A percentile compares a stretch with the other conserved stretches of the same genome.
These are phyloP conservation scores for Globisporangium canariense DNA, from an alignment of 352 stramenopile genomes.

Conservation along the genomic window DNA sequence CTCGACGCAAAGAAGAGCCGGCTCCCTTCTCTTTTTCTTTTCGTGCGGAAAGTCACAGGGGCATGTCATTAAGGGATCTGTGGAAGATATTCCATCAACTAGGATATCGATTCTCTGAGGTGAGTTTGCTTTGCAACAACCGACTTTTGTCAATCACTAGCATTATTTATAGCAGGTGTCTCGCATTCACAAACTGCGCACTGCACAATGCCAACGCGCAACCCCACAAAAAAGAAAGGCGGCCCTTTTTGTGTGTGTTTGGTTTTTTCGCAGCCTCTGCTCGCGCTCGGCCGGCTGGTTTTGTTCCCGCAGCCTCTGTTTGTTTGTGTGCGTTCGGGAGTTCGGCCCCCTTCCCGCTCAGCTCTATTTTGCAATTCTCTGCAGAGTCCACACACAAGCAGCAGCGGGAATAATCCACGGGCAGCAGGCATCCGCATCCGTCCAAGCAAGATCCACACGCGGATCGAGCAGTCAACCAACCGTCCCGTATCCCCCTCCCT, in stretches of 20 bases:
- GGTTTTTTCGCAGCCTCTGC: conserved; percentile 5
- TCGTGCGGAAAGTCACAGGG: too few species aligned
- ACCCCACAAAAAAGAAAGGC: not conserved
- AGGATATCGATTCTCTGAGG: too few species aligned
- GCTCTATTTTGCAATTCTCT: conserved; percentile 46
- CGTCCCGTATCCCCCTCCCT: not conserved
- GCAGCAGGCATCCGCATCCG: not conserved
- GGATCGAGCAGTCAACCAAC: not conserved
- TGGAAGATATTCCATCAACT: too few species aligned
- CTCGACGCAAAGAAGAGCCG: too few species aligned
- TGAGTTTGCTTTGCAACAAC: too few species aligned
- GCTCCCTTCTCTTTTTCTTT: too few species aligned
- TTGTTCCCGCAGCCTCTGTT: not conserved
- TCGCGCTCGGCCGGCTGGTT: not conserved
- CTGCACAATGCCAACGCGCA: too few species aligned
- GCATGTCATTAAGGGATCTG: too few species aligned
- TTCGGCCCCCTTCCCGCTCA: not conserved
- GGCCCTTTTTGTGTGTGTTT: not conserved
- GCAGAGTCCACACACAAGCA: conserved; percentile 34
- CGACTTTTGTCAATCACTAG: too few species aligned
- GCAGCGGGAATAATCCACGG: conserved; percentile 1
- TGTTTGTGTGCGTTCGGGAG: not conserved
- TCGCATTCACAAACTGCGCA: too few species aligned
- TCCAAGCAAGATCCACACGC: not conserved
- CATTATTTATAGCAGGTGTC: too few species aligned